Evolutionary conservation across 257 asterid genomes (phyloP).

Genomic region (Fraxinus pennsylvanica): DNA sequence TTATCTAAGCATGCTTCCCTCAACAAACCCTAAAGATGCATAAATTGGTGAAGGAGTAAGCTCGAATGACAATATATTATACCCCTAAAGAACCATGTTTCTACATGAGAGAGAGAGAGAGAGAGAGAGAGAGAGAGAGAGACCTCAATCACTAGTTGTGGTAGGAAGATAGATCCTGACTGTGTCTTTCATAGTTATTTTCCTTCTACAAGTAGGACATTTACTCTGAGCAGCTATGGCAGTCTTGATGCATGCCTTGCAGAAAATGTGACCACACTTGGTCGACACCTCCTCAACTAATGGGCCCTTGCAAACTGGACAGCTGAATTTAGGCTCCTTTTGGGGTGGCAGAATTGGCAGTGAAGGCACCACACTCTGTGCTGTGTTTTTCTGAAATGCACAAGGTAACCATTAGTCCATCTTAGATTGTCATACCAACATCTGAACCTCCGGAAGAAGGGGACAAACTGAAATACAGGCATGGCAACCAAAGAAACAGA

Average conservation of each 20-base stretch:
- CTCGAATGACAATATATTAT: neutral
- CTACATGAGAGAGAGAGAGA: neutral
- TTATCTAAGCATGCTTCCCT: neutral
- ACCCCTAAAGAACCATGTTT: neutral
- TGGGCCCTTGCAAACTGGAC: slow-evolving; percentile 89
- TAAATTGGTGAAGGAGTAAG: neutral
- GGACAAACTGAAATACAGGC: neutral
- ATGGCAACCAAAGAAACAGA: neutral
- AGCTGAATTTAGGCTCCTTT: slow-evolving; percentile 65
- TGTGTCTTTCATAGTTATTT: slow-evolving; percentile 54
- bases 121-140: slow-evolving; percentile 16
- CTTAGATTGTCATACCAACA: neutral
- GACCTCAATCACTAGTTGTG: slow-evolving; percentile 47
- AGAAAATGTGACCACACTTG: slow-evolving; percentile 92
- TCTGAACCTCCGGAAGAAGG: neutral
- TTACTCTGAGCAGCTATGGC: slow-evolving; percentile 73
- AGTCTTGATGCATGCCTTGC: slow-evolving; percentile 81
- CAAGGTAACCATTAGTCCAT: slow-evolving; percentile 7
- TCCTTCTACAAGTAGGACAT: slow-evolving; percentile 93
- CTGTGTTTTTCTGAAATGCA: slow-evolving; percentile 38
- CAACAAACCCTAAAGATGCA: neutral
- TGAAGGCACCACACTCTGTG: slow-evolving; percentile 7
- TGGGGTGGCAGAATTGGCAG: slow-evolving; percentile 42
- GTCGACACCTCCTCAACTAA: slow-evolving; percentile 80
- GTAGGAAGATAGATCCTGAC: slow-evolving; percentile 81